Evolutionary conservation across 352 stramenopile genomes (phyloP), one percentile per base, ranked within the genome.

Genomic region (Globisporangium perplexum): DNA sequence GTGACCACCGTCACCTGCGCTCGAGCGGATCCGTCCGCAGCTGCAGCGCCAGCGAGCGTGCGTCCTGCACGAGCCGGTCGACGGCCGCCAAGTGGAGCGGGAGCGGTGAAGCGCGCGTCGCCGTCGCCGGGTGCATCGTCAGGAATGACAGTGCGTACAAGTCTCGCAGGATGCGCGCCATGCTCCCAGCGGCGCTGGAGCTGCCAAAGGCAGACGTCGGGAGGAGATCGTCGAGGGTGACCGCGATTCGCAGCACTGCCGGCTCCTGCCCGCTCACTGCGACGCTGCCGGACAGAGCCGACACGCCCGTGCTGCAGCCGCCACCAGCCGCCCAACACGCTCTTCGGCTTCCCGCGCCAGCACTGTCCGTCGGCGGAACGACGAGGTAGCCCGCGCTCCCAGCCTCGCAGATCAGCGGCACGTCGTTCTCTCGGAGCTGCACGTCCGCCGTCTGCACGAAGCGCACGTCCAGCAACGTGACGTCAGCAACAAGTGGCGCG

Each of bases 101-200:
- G 4, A 86, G 57, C 14, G 81, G 81, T 7, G 75, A 88, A 47
- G 81, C 70, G 17, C 81, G 72, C 53, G 75, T 60, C 45, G 83
- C 71, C 18, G 76, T 80, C 45, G 84, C 69, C 17, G 81, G 81
- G 41, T 91, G 76, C 53, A 78, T 84, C 14, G 81, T 91, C 62
- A 91, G 61, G 47, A 82, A 91, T 39, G 78, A 88, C n/a, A 85
- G 66, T 44, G 68, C 70, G 39, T 77, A 55, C 36, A 87, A 88
- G 38, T 91, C 74, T 8, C 58, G 57, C 53, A 91, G 57, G 53
- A 91, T 72, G 1, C 55, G 43, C 30, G 53, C 58, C 10, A 67
- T 36, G 3, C 53, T 57, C 20, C 69, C 56, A 1, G 57, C 22
- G 18, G 39, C 38, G 11, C 39, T 20, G 8, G 22, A 38, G 41